These are phyloP conservation scores for Hyaloscypha bicolor DNA, from an alignment of 495 filamentous ascomycete genomes.

Conservation along the genomic window DNA sequence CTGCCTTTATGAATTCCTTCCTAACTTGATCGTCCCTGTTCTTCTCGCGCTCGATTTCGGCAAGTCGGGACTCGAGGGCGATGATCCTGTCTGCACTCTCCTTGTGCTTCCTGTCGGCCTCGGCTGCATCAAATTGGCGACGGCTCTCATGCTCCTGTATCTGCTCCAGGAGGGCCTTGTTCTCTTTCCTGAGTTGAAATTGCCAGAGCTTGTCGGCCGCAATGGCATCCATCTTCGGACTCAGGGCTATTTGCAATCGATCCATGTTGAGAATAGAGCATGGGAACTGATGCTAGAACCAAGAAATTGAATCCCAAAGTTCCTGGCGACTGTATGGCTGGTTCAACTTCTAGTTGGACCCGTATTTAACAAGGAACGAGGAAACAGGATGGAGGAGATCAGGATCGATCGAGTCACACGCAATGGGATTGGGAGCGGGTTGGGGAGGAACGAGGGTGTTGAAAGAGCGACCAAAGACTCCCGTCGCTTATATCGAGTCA, in stretches of 20 bases:
- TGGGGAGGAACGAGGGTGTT: neutral
- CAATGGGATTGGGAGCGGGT: neutral
- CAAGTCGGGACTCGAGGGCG: conserved; percentile 9
- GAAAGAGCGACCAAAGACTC: conserved; percentile 1
- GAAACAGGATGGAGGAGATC: neutral
- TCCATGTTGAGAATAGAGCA: neutral
- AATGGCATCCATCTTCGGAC: neutral
- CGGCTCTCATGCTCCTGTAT: neutral
- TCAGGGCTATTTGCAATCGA: neutral
- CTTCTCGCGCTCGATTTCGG: conserved; percentile 7
- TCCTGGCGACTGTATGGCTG: neutral
- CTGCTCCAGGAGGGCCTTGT: conserved; percentile 23
- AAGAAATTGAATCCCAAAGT: neutral
- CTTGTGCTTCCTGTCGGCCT: conserved; percentile 10
- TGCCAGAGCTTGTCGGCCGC: conserved; percentile 24
- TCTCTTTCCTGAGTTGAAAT: conserved; percentile 31
- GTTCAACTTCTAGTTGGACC: neutral
- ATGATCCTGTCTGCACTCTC: conserved; percentile 10
- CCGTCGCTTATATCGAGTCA: neutral
- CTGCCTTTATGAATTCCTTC: conserved; percentile 4
- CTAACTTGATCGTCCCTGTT: conserved; percentile 3
- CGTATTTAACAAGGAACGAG: neutral
- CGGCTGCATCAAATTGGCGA: neutral
- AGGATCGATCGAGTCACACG: neutral
- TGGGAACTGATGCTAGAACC: neutral